phyloP scores from a whole-genome alignment of 352 stramenopile species.

The Phytophthora crassamura region DNA sequence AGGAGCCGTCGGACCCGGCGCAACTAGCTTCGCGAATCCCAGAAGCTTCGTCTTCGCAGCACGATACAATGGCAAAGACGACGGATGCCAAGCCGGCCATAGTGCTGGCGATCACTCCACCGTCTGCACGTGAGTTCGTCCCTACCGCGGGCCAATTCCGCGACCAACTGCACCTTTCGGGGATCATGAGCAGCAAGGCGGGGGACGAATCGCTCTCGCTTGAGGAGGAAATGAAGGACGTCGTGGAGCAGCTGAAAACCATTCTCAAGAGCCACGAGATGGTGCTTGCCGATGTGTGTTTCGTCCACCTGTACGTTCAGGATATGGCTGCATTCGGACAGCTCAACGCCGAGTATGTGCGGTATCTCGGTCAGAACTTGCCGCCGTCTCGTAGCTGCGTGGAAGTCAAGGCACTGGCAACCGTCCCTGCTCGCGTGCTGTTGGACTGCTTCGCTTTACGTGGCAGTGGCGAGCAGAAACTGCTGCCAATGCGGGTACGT shows the following conservation, averaged over 20 bases:
- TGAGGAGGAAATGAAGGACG: conserved; percentile 66
- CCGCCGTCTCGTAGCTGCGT: conserved; percentile 91
- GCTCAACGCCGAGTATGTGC: conserved; percentile 95
- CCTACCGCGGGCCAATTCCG: conserved; percentile 54
- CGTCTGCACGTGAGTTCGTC: conserved; percentile 26
- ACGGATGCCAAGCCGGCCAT: conserved; percentile 22
- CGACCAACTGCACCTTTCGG: conserved; percentile 71
- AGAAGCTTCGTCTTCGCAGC: not conserved
- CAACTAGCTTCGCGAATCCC: conserved; percentile 52
- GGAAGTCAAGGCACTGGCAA: conserved; percentile 67
- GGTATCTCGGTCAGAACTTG: conserved; percentile 86
- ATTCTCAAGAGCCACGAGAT: conserved; percentile 51
- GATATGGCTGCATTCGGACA: conserved; percentile 94
- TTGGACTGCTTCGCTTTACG: conserved; percentile 92
- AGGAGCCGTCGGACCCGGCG: conserved; percentile 56
- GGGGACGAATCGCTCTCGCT: conserved; percentile 43
- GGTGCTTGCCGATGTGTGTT: conserved; percentile 92
- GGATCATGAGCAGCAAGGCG: conserved; percentile 57
- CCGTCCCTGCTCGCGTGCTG: conserved; percentile 68
- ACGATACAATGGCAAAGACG: not conserved
- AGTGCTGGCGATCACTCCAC: conserved; percentile 29
- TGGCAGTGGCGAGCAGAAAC: conserved; percentile 69
- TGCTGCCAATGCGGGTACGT: conserved; percentile 58
- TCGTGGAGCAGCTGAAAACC: conserved; percentile 55
- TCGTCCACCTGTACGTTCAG: conserved; percentile 96